Percentiles rank a stretch among this genome's conserved stretches.
These are phyloP conservation scores for Dendrothele bispora DNA, from an alignment of 768 basidiomycete genomes.

Conservation along the genomic window DNA sequence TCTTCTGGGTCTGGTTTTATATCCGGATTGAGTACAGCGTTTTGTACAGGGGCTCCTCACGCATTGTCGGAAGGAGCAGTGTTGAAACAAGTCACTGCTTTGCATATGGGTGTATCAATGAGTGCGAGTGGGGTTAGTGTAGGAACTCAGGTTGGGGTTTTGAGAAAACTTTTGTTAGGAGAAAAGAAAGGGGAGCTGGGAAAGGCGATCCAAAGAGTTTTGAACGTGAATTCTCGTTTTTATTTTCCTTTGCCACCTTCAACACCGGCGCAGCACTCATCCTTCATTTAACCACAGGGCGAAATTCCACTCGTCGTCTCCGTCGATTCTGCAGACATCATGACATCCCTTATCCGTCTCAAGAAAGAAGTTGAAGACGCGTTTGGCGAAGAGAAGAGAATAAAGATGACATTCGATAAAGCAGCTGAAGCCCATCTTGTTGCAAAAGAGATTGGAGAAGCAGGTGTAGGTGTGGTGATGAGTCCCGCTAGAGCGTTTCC, in stretches of 20 bases:
- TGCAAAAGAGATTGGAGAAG: constrained; percentile 59
- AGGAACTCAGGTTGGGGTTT: constrained; percentile 60
- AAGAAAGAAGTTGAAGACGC: constrained; percentile 50
- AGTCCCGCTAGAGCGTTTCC: constrained; percentile 65
- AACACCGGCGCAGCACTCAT: not conserved
- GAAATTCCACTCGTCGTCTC: constrained; percentile 62
- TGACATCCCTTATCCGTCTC: constrained; percentile 64
- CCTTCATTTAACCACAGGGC: constrained; percentile 38
- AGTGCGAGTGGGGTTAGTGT: constrained; percentile 44
- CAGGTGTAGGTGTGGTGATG: constrained; percentile 72
- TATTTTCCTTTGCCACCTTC: constrained; percentile 3
- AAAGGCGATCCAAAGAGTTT: constrained; percentile 21
- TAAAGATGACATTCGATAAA: constrained; percentile 52
- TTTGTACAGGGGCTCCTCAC: constrained; percentile 58
- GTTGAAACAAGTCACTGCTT: constrained; percentile 59
- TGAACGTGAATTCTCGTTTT: constrained; percentile 19
- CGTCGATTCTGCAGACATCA: constrained; percentile 73
- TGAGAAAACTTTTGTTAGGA: constrained; percentile 43
- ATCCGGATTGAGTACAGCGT: constrained; percentile 60
- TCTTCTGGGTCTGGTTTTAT: constrained; percentile 52
- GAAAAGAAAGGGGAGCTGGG: constrained; percentile 15
- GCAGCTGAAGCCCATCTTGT: constrained; percentile 64
- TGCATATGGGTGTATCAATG: constrained; percentile 55
- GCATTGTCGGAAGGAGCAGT: constrained; percentile 63
- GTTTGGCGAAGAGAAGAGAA: constrained; percentile 18